A percentile compares a stretch with the other conserved stretches of the same genome.
Evolutionary conservation across 23 red algal genomes (phyloP).

Genomic region (Cyanidium caldarium): DNA sequence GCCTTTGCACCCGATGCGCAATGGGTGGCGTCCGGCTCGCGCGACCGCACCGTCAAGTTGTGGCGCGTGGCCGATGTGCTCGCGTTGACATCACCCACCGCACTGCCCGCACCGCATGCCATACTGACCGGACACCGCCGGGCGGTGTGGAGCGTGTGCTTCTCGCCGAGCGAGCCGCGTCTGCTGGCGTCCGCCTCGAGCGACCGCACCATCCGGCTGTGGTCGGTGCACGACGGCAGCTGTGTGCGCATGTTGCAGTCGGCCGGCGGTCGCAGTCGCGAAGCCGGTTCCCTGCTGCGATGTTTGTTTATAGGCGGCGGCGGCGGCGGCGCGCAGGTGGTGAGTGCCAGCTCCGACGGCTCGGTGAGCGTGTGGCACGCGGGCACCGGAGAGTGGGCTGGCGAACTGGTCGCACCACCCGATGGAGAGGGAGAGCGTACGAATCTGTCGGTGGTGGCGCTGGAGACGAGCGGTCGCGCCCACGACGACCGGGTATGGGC

Average conservation of each 20-base stretch:
- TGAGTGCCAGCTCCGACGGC: not conserved
- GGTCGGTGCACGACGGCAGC: not conserved
- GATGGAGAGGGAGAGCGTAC: not conserved
- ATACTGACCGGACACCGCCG: not conserved
- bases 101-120: too few species aligned
- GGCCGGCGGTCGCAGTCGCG: too few species aligned
- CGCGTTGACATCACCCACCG: not conserved
- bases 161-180: not conserved
- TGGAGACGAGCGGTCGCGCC: not conserved
- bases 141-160: not conserved
- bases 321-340: not conserved
- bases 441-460: too few species aligned
- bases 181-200: not conserved
- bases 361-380: not conserved
- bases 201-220: not conserved
- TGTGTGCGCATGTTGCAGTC: not conserved
- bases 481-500: not conserved
- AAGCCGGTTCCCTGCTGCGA: not conserved
- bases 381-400: not conserved
- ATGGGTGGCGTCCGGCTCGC: not conserved
- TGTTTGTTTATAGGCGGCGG: not conserved
- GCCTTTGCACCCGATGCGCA: not conserved
- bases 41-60: not conserved
- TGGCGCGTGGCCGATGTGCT: not conserved
- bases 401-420: not conserved